Evolutionary conservation across 306 rosid genomes (phyloP), one percentile per base, ranked within the genome.

Genomic region (Rosa lucieae): DNA sequence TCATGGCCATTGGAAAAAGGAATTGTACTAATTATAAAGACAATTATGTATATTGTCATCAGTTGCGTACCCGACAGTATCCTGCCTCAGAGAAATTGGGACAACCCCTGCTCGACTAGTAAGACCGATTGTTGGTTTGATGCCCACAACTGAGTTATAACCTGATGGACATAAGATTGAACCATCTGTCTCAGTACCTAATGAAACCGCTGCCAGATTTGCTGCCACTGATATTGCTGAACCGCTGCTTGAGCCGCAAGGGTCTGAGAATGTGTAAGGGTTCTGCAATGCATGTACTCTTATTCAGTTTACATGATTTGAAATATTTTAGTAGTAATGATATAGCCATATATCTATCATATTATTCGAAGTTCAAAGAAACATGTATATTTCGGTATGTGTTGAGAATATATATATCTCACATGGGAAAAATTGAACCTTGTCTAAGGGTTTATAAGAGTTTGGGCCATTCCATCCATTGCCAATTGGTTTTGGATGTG

Each of bases 41-140:
- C 20, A 15, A 2, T 4, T 14, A 5, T 17, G 1, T 18, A 53
- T 23, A 26, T 61, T 9, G 23, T 26, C 59, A 47, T 26, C 74
- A 32, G 20, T 5, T 7, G 23, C 77, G 18, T 77, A 92, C 91
- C 98, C 93, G 2, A 88, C 77, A 8, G 96, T 39, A 80, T 93
- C 98, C 70, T 86, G 96, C 15, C 89, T 86, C 42, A 84, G 87
- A 40, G 93, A 76, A 69, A 91, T 6, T 3, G 88, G 94, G 12
- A 89, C 76, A 48, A 91, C 94, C 7, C 94, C 94, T 0, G 86
- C 92, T 3, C 91, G 84, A 76, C 96, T 91, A 0, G 94, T 89
- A 75, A 91, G 96, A 43, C 93, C 97, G 32, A 91, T 87, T 0
- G 94, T 93, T 65, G 94, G 94, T 82, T 88, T 91, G 78, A 93